These are phyloP conservation scores for Jamesozyma lodderae DNA, from an alignment of 805 yeast species.

Conservation along the genomic window DNA sequence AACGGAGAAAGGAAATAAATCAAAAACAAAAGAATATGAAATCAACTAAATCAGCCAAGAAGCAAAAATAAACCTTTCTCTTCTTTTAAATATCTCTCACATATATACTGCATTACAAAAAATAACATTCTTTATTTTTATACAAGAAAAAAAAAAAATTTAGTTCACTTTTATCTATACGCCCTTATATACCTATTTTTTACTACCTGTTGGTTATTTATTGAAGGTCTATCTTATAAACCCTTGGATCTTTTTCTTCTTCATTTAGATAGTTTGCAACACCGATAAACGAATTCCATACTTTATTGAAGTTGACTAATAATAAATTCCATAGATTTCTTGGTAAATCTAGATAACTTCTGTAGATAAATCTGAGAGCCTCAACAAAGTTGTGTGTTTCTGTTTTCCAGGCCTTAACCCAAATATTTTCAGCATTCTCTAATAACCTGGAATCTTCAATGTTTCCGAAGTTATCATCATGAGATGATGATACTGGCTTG, in stretches of 20 bases:
- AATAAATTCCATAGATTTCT: conserved; percentile 42
- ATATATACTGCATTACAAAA: too few species aligned
- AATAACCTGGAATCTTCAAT: neutral
- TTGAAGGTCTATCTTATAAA: conserved; percentile 17
- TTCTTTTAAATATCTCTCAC: too few species aligned
- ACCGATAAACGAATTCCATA: conserved; percentile 78
- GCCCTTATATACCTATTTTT: neutral
- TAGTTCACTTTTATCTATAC: neutral
- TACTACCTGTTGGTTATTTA: too few species aligned
- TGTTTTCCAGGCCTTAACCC: conserved; percentile 38
- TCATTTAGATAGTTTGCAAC: conserved; percentile 28
- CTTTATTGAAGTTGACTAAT: conserved; percentile 40
- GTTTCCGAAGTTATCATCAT: conserved; percentile 3
- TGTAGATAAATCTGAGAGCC: conserved; percentile 56
- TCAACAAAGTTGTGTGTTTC: conserved; percentile 45
- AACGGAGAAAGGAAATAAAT: conserved; percentile 1
- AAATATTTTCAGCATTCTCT: conserved; percentile 4
- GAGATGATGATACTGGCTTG: conserved; percentile 1
- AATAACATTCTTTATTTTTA: too few species aligned
- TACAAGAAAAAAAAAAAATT: neutral
- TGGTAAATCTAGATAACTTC: conserved; percentile 66
- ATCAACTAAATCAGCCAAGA: neutral
- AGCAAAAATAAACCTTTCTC: neutral
- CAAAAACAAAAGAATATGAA: neutral
- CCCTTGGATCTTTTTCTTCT: conserved; percentile 15